Conservation (phyloP, 73 alveolate species). For the Diophrys appendiculata region DNA sequence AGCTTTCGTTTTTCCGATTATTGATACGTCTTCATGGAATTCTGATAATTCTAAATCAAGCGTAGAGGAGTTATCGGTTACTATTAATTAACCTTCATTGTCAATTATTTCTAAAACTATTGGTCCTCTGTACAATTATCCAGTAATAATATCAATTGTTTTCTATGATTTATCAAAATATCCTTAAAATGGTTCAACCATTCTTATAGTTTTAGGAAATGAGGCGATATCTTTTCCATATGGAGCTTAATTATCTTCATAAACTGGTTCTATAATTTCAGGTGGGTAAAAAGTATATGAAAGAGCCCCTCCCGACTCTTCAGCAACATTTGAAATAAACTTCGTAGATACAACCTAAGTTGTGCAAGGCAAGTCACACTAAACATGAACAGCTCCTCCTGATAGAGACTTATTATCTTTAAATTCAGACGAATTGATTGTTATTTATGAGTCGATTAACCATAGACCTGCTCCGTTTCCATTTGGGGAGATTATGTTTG, state of each 20-base stretch:
- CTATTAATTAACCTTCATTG: neutral
- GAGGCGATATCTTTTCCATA: conserved; percentile 8
- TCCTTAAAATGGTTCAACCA: neutral
- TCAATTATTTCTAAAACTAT: neutral
- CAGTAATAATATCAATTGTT: neutral
- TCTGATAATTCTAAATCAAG: neutral
- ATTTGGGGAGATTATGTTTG: neutral
- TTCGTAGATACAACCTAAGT: neutral
- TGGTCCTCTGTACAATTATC: neutral
- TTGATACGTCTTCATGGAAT: neutral
- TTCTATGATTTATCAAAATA: neutral
- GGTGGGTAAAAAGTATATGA: neutral
- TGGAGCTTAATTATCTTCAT: neutral
- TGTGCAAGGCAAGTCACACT: neutral
- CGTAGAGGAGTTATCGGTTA: neutral
- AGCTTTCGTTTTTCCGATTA: neutral
- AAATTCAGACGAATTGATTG: neutral
- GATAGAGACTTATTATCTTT: neutral
- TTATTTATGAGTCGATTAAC: neutral
- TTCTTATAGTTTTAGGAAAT: neutral
- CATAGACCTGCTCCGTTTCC: neutral
- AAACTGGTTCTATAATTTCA: neutral
- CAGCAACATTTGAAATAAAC: neutral
- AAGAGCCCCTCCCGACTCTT: neutral
- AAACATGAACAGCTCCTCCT: conserved; percentile 2